These are phyloP conservation scores for cucumber (Cucumis sativus) DNA, from an alignment of 306 rosid species.

Conservation along the genomic window DNA sequence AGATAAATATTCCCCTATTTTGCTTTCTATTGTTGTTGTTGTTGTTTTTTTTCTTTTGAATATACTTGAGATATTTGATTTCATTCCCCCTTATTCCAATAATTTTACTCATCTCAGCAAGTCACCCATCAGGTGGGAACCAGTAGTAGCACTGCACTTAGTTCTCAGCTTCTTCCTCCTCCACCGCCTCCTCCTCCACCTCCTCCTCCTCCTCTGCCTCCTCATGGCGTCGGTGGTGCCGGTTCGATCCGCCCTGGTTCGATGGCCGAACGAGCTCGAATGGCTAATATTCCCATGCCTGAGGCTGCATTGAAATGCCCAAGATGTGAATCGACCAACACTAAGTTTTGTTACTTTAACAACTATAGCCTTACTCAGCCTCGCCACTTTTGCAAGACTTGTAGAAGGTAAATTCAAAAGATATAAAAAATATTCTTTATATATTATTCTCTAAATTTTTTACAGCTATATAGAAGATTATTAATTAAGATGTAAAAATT, in stretches of 20 bases:
- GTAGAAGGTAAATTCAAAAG: constrained; percentile 1
- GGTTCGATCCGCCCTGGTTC: constrained; percentile 13
- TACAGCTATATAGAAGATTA: not conserved
- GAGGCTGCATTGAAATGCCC: constrained; percentile 16
- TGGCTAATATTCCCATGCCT: constrained; percentile 11
- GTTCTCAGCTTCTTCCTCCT: constrained; percentile 9
- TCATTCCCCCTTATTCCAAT: not conserved
- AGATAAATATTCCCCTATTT: constrained; percentile 7
- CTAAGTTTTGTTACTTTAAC: constrained; percentile 14
- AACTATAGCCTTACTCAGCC: constrained; percentile 15
- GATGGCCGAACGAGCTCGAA: constrained; percentile 13
- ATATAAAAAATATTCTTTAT: not conserved
- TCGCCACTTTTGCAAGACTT: constrained; percentile 11
- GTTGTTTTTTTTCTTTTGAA: not conserved
- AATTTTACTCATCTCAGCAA: constrained; percentile 5
- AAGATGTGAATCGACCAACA: constrained; percentile 17
- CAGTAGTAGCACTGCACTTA: not conserved
- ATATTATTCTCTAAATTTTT: not conserved
- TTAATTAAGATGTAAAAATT: not conserved
- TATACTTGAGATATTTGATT: constrained; percentile 4
- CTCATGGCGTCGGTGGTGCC: not conserved
- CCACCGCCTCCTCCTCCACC: constrained; percentile 6
- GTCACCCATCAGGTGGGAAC: not conserved
- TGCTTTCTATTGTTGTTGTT: not conserved
- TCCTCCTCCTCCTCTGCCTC: not conserved